Conservation (phyloP, 208 protist genomes). For the Leishmania guyanensis region DNA sequence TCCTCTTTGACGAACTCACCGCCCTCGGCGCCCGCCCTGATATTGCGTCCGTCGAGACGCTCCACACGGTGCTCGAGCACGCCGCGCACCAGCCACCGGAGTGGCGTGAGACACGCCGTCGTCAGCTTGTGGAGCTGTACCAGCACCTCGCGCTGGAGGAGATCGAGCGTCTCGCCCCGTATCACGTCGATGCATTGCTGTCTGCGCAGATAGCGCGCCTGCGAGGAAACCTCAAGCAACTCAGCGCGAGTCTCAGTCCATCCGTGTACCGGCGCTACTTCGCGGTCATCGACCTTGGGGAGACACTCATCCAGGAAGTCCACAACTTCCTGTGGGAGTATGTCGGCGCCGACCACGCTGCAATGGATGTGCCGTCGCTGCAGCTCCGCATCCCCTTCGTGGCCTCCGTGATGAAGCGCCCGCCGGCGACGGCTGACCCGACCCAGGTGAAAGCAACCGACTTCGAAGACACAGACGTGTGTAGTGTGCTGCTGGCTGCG, state of each 20-base stretch:
- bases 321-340: constrained; percentile 90
- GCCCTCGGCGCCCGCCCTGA: constrained; percentile 77
- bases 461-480: constrained; percentile 85
- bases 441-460: constrained; percentile 35
- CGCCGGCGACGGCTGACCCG: constrained; percentile 32
- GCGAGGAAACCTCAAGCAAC: constrained; percentile 65
- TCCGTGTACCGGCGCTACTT: constrained; percentile 77
- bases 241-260: constrained; percentile 64
- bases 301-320: constrained; percentile 65
- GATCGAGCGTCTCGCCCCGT: constrained; percentile 60
- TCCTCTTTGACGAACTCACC: constrained; percentile 83
- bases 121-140: constrained; percentile 85
- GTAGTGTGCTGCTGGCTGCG: constrained; percentile 74
- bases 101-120: constrained; percentile 83
- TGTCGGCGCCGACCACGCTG: constrained; percentile 70
- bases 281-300: constrained; percentile 45
- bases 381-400: constrained; percentile 79
- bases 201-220: constrained; percentile 65
- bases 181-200: constrained; percentile 63
- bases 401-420: constrained; percentile 66
- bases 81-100: constrained; percentile 67
- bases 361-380: constrained; percentile 69
- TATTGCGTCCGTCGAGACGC: constrained; percentile 74
- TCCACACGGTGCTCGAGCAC: constrained; percentile 89
- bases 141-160: constrained; percentile 76